Evolutionary conservation across 2,329 filamentous ascomycete genomes (phyloP).

Genomic region (Macrophomina phaseolina): DNA sequence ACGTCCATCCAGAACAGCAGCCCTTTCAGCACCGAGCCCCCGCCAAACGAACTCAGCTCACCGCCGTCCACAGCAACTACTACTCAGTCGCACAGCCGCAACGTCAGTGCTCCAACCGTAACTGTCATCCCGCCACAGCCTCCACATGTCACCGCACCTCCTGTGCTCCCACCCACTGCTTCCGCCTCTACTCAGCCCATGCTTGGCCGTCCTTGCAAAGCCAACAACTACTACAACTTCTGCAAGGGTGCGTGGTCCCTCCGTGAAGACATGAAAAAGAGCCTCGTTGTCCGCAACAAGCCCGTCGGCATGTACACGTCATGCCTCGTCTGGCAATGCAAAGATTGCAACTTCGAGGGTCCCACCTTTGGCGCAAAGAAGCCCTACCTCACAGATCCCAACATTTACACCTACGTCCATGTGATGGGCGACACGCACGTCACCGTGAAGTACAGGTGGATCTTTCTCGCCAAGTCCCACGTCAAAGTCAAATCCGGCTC

Average conservation of each 20-base stretch:
- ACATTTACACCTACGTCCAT: constrained; percentile 32
- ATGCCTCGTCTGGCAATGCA: constrained; percentile 43
- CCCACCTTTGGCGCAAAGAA: constrained; percentile 33
- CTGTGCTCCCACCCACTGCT: constrained; percentile 39
- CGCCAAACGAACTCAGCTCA: constrained; percentile 11
- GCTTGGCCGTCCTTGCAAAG: constrained; percentile 43
- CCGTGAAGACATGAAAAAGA: constrained; percentile 43
- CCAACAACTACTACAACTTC: constrained; percentile 50
- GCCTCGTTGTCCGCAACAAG: constrained; percentile 37
- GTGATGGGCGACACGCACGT: not conserved
- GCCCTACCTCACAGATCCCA: constrained; percentile 39
- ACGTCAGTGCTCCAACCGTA: constrained; percentile 11
- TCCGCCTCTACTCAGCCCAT: not conserved
- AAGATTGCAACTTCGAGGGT: constrained; percentile 43
- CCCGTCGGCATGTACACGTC: constrained; percentile 45
- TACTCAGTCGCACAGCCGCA: constrained; percentile 15
- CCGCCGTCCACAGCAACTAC: constrained; percentile 11
- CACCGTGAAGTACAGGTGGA: constrained; percentile 41
- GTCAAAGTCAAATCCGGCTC: constrained; percentile 33
- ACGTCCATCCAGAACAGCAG: constrained; percentile 22
- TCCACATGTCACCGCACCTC: not conserved
- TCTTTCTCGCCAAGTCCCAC: constrained; percentile 47
- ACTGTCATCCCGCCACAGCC: constrained; percentile 19
- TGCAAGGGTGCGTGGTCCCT: constrained; percentile 48
- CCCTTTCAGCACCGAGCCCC: constrained; percentile 8